Conservation (phyloP, 2,329 filamentous ascomycete species). For the Cladosporium velox region DNA sequence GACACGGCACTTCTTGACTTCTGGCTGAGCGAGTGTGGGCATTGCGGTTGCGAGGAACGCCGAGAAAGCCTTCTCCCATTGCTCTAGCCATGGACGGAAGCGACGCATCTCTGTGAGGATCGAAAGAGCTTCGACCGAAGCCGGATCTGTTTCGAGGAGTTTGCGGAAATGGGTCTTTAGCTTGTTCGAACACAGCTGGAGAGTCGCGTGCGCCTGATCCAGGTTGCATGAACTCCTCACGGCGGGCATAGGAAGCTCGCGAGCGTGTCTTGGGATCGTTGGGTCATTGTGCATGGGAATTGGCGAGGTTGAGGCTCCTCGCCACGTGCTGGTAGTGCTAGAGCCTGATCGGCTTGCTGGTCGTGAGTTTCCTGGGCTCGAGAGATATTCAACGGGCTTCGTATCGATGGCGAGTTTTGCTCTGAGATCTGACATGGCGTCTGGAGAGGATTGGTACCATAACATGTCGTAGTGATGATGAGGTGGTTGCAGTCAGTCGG, state of each 20-base stretch:
- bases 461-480: constrained; percentile 9
- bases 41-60: constrained; percentile 32
- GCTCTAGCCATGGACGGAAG: constrained; percentile 35
- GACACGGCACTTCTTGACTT: constrained; percentile 33
- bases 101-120: constrained; percentile 21
- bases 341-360: constrained; percentile 16
- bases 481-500: not conserved
- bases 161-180: constrained; percentile 24
- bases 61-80: constrained; percentile 37
- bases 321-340: constrained; percentile 17
- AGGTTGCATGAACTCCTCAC: constrained; percentile 30
- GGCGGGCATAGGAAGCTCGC: constrained; percentile 37
- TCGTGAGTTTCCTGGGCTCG: constrained; percentile 17
- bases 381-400: constrained; percentile 19
- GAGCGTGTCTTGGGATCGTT: constrained; percentile 14
- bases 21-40: constrained; percentile 32
- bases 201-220: constrained; percentile 36
- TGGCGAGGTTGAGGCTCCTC: constrained; percentile 7
- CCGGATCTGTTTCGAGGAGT: constrained; percentile 26
- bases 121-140: constrained; percentile 23
- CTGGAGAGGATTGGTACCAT: constrained; percentile 19
- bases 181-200: constrained; percentile 35
- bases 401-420: constrained; percentile 20
- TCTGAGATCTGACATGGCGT: constrained; percentile 21
- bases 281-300: constrained; percentile 13